These are phyloP conservation scores for Herpetospermum pedunculosum DNA, from an alignment of 306 rosid genomes.

Conservation along the genomic window DNA sequence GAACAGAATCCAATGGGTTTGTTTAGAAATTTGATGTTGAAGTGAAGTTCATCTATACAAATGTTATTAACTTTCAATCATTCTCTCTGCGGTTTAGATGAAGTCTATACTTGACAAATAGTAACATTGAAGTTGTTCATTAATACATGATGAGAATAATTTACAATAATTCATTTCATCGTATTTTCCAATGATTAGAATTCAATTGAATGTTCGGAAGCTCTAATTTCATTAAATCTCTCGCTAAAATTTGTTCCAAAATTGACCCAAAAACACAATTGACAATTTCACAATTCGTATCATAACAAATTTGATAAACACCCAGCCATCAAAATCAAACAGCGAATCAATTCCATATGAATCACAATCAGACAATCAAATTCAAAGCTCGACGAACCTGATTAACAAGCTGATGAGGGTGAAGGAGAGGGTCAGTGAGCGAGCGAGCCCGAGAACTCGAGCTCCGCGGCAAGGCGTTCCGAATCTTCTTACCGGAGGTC, in stretches of 20 bases:
- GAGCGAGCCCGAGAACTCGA: slow-evolving; percentile 82
- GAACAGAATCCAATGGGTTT: not conserved
- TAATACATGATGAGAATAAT: not conserved
- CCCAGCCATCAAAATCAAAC: not conserved
- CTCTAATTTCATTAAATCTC: not conserved
- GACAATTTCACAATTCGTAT: not conserved
- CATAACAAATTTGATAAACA: not conserved
- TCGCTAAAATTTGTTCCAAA: not conserved
- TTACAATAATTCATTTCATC: not conserved
- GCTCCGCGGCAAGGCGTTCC: slow-evolving; percentile 50
- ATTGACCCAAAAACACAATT: not conserved
- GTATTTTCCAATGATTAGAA: not conserved
- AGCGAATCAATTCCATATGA: not conserved
- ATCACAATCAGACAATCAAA: not conserved
- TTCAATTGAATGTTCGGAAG: not conserved
- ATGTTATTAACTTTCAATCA: not conserved
- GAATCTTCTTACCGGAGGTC: slow-evolving; percentile 32
- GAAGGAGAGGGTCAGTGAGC: slow-evolving; percentile 70
- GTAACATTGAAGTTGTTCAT: not conserved
- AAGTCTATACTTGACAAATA: not conserved
- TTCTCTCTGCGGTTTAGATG: not conserved
- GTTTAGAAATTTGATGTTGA: not conserved
- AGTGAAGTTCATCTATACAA: not conserved
- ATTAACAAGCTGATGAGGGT: slow-evolving; percentile 71
- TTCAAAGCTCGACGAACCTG: slow-evolving; percentile 28